Evolutionary conservation across 805 yeast genomes (phyloP).

Genomic region (Metschnikowia anglica): DNA sequence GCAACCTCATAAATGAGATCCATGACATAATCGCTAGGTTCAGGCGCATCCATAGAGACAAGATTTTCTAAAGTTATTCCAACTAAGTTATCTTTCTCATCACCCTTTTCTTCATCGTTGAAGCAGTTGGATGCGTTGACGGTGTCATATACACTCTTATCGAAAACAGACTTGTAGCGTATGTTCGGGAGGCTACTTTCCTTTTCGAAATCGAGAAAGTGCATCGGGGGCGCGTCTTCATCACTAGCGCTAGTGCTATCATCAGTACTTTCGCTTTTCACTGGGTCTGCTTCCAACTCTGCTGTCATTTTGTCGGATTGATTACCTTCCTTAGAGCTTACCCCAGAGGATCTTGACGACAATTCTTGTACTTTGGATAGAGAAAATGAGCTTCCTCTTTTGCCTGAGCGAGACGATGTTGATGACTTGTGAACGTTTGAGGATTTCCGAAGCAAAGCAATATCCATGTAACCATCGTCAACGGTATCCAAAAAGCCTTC

Average conservation of each 20-base stretch:
- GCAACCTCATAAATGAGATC: constrained; percentile 63
- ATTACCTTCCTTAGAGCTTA: neutral
- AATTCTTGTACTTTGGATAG: constrained; percentile 6
- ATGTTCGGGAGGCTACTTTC: constrained; percentile 26
- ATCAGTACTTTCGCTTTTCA: neutral
- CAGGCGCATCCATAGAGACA: constrained; percentile 53
- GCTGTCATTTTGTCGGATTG: neutral
- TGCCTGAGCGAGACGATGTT: constrained; percentile 21
- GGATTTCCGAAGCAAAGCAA: constrained; percentile 50
- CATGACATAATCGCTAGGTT: constrained; percentile 55
- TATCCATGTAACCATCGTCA: constrained; percentile 65
- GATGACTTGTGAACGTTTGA: constrained; percentile 30
- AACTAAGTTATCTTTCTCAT: constrained; percentile 18
- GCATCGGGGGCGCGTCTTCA: constrained; percentile 31
- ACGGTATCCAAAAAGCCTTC: constrained; percentile 56
- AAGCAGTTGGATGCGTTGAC: constrained; percentile 5
- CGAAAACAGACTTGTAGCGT: constrained; percentile 38
- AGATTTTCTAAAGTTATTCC: constrained; percentile 51
- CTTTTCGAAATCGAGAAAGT: constrained; percentile 30
- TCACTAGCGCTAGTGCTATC: constrained; percentile 30
- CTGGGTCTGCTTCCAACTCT: neutral
- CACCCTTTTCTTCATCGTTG: constrained; percentile 22
- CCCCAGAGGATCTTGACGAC: neutral
- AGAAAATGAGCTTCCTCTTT: constrained; percentile 20
- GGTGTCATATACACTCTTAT: constrained; percentile 22